These are phyloP conservation scores for Pichia sp. DNA, from an alignment of 1,139 yeast genomes.

Conservation along the genomic window DNA sequence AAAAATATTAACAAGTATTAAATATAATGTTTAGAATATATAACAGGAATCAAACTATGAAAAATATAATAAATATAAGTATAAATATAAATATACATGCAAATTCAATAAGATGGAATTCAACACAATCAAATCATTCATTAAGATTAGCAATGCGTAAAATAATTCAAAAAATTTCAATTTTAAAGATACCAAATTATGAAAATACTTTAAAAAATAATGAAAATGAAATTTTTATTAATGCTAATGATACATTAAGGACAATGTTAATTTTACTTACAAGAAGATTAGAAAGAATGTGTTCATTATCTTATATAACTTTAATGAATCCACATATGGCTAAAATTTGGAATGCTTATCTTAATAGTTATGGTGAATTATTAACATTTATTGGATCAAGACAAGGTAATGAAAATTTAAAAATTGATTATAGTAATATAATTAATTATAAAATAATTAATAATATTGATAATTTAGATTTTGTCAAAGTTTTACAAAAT, in stretches of 20 bases:
- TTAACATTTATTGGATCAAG: slow-evolving; percentile 33
- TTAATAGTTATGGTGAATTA: slow-evolving; percentile 62
- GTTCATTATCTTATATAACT: slow-evolving; percentile 73
- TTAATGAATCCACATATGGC: slow-evolving; percentile 86
- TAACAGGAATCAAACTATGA: too few species aligned
- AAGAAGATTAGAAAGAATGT: slow-evolving; percentile 58
- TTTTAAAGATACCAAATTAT: slow-evolving; percentile 2
- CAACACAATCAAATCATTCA: neutral
- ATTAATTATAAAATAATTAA: slow-evolving; percentile 2
- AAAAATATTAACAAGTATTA: too few species aligned
- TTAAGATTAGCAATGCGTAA: neutral
- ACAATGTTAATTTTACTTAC: slow-evolving; percentile 43
- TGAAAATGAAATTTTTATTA: neutral
- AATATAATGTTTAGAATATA: too few species aligned
- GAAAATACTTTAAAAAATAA: slow-evolving; percentile 4
- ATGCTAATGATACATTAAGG: slow-evolving; percentile 31
- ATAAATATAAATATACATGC: too few species aligned
- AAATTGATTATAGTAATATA: neutral
- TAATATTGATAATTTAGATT: slow-evolving; percentile 41
- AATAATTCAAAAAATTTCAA: slow-evolving; percentile 1
- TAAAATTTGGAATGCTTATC: slow-evolving; percentile 67
- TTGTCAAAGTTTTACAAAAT: slow-evolving; percentile 46
- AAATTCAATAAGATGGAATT: too few species aligned
- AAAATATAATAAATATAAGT: too few species aligned
- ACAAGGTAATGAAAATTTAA: neutral